Base-by-base conservation (phyloP, 306 rosid genomes). In the Cyamopsis tetragonoloba region DNA sequence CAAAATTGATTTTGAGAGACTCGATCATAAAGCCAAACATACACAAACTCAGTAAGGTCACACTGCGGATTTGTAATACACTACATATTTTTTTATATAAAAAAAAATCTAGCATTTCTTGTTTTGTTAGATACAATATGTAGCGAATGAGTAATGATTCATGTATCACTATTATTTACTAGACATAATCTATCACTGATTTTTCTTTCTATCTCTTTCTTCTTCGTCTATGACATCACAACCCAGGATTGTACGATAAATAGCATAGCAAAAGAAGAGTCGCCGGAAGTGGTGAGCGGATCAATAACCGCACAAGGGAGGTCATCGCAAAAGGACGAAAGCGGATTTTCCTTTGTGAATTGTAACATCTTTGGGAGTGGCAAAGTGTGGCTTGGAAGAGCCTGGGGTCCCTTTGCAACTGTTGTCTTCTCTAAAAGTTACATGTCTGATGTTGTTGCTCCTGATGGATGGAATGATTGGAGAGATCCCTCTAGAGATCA, bases 391-490 rank as follows among this genome's bases (percentile, higher is more conserved):
- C 96, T 89, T 14, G 95, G 96, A 6, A 72, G 98, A 79, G 95
- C 98, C 1, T 89, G 96, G 98, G 89, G 96, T 19, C 0, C 81
- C 10, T 85, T 7, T 42, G 89, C 96, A 32, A 77, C 89, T 3
- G 95, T 83, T 0, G 73, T 92, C 24, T 87, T 89, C 75, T 84
- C 86, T 3, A 77, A 3, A 14, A 85, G 96, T 0, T 79, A 41
- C 66, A 87, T 92, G 96, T 79, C 90, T 26, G 83, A 84, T 26
- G 85, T 87, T 0, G 79, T 92, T 0, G 79, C 89, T 62, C 41
- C 82, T 0, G 80, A 79, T 2, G 98, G 92, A 43, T 92, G 98
- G 95, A 82, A 89, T 44, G 92, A 92, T 56, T 85, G 92, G 96
- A 65, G 8, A 17, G 87, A 87, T 62, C 83, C 89, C 24, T 77